phyloP scores from a whole-genome alignment of 2,329 filamentous ascomycete species.

The Coniosporium tulheliwenetii region DNA sequence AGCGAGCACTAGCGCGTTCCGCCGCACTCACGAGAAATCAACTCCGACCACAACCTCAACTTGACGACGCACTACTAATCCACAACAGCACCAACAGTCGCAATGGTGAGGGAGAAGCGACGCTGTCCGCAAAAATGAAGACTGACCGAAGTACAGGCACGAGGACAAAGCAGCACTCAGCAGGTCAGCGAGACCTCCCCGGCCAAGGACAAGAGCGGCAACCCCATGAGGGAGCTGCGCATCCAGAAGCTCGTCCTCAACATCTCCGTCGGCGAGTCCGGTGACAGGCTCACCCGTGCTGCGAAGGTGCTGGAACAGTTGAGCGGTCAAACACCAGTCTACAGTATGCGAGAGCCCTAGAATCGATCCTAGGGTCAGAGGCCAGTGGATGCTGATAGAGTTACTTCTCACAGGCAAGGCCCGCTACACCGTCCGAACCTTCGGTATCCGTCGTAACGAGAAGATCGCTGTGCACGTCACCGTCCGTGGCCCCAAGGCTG shows the following conservation, averaged over 20 bases:
- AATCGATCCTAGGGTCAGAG: not conserved
- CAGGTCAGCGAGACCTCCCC: constrained; percentile 23
- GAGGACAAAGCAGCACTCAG: constrained; percentile 37
- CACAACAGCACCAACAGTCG: constrained; percentile 1
- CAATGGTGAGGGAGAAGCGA: constrained; percentile 10
- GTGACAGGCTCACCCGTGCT: constrained; percentile 99
- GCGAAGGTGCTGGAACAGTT: constrained; percentile 99
- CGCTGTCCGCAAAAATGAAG: not conserved
- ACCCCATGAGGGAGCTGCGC: constrained; percentile 99
- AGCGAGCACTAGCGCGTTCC: no score
- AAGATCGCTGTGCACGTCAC: constrained; percentile 99
- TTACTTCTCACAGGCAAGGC: constrained; percentile 67
- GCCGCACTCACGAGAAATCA: no score
- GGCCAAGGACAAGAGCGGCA: constrained; percentile 58
- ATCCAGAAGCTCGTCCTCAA: constrained; percentile 99
- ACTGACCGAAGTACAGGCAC: constrained; percentile 8
- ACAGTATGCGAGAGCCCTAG: constrained; percentile 50
- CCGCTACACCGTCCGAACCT: constrained; percentile 99
- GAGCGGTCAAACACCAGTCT: constrained; percentile 98
- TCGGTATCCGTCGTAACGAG: constrained; percentile 99
- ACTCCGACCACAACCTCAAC: no score
- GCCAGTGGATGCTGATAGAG: not conserved
- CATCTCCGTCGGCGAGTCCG: constrained; percentile 99
- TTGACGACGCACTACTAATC: not conserved
- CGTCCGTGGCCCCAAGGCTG: constrained; percentile 96